Conservation (phyloP, 352 stramenopile species). For the Peronospora belbahrii region DNA sequence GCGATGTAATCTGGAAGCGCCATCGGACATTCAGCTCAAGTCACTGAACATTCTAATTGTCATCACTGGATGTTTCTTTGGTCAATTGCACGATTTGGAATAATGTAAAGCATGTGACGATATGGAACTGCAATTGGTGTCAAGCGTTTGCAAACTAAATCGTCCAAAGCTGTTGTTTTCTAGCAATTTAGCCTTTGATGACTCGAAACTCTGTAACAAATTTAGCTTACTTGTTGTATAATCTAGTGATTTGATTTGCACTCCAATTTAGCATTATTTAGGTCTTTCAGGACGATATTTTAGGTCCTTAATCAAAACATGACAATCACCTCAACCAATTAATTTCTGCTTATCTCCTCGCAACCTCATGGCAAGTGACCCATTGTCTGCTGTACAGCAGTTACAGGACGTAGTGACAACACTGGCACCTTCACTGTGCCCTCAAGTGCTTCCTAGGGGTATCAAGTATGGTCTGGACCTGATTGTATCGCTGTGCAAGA, state of each 20-base stretch:
- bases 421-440: slow-evolving; percentile 45
- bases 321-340: slow-evolving; percentile 21
- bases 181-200: too few relatives aligned
- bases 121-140: too few relatives aligned
- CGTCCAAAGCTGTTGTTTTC: too few relatives aligned
- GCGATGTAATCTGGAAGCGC: slow-evolving; percentile 26
- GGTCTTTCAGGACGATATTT: slow-evolving; percentile 5
- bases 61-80: slow-evolving; percentile 73
- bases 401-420: slow-evolving; percentile 47
- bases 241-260: too few relatives aligned
- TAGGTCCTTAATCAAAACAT: slow-evolving; percentile 4
- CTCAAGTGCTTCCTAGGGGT: slow-evolving; percentile 66
- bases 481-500: slow-evolving; percentile 53
- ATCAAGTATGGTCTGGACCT: slow-evolving; percentile 52
- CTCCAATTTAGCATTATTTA: too few relatives aligned
- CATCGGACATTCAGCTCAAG: slow-evolving; percentile 36
- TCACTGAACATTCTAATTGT: slow-evolving; percentile 71
- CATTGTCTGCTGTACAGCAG: slow-evolving; percentile 52
- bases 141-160: too few relatives aligned
- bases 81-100: slow-evolving; percentile 49
- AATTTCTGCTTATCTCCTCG: slow-evolving; percentile 4
- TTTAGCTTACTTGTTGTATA: too few relatives aligned
- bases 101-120: background rate
- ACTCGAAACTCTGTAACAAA: too few relatives aligned
- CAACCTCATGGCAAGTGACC: slow-evolving; percentile 29